Evolutionary conservation across 2,329 filamentous ascomycete genomes (phyloP).

Genomic region (Pestalotiopsis sp.): DNA sequence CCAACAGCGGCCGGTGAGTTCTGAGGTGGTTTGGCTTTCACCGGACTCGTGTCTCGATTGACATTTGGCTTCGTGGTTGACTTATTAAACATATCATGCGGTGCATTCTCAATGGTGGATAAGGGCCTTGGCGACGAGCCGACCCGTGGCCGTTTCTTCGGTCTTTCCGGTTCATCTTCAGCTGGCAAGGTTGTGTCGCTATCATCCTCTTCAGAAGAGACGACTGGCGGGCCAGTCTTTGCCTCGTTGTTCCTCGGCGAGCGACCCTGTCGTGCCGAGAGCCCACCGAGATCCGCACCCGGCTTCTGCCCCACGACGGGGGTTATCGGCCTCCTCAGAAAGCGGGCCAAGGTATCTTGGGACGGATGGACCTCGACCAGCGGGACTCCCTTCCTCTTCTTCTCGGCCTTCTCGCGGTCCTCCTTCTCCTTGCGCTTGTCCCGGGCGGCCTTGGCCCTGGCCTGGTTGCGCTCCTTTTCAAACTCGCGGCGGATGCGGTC

Average conservation of each 20-base stretch:
- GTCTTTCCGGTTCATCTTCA: not conserved
- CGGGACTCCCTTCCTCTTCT: constrained; percentile 54
- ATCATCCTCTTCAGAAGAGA: not conserved
- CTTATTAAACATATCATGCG: not conserved
- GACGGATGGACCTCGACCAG: constrained; percentile 57
- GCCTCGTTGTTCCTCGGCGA: not conserved
- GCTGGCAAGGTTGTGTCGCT: constrained; percentile 6
- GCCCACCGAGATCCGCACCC: constrained; percentile 10
- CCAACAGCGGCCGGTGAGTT: not conserved
- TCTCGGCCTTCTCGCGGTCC: constrained; percentile 48
- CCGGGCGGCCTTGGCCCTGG: constrained; percentile 50
- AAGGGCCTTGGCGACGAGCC: not conserved
- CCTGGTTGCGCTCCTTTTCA: constrained; percentile 50
- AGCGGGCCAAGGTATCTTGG: constrained; percentile 59
- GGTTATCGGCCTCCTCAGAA: constrained; percentile 39
- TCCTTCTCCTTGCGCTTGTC: constrained; percentile 62
- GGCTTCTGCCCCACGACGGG: not conserved
- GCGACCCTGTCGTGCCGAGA: not conserved
- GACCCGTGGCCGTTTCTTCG: constrained; percentile 6
- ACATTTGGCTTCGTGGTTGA: not conserved
- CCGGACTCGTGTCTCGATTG: not conserved
- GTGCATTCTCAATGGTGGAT: not conserved
- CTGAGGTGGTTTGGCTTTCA: not conserved
- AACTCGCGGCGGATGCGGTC: constrained; percentile 56
- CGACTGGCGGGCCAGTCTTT: not conserved